Evolutionary conservation across 352 stramenopile genomes (phyloP).

Genomic region (Phytophthora tentaculata): DNA sequence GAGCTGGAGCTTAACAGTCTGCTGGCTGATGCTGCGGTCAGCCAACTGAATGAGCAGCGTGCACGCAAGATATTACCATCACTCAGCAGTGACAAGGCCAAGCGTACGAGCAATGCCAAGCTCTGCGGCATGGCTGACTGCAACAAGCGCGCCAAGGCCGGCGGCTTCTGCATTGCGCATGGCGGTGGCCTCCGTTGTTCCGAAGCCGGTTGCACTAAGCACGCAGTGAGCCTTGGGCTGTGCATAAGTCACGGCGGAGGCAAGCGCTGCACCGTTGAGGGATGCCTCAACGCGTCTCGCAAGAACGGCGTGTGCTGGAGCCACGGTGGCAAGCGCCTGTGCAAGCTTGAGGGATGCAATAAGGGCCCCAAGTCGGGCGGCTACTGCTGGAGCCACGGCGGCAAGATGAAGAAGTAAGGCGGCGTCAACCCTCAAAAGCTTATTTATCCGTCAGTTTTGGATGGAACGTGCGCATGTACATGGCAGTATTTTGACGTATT

Average conservation of each 20-base stretch:
- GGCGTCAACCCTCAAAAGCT: neutral
- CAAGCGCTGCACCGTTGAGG: slow-evolving; percentile 77
- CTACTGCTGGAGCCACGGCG: slow-evolving; percentile 86
- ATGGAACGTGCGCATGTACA: slow-evolving; percentile 32
- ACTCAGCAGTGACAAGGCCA: slow-evolving; percentile 42
- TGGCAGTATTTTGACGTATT: slow-evolving; percentile 39
- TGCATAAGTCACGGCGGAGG: slow-evolving; percentile 88
- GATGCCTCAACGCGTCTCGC: slow-evolving; percentile 78
- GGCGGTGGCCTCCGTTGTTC: slow-evolving; percentile 81
- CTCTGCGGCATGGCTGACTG: slow-evolving; percentile 78
- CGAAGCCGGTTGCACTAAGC: slow-evolving; percentile 74
- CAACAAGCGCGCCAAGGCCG: slow-evolving; percentile 82
- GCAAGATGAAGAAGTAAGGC: slow-evolving; percentile 84
- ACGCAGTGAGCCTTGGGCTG: slow-evolving; percentile 81
- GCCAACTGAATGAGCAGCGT: slow-evolving; percentile 47
- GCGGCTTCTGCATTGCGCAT: slow-evolving; percentile 83
- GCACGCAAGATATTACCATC: slow-evolving; percentile 35
- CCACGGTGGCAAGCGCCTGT: slow-evolving; percentile 82
- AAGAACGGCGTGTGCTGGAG: slow-evolving; percentile 88
- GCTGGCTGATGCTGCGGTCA: slow-evolving; percentile 51
- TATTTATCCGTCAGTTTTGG: slow-evolving; percentile 54
- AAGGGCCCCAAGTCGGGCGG: slow-evolving; percentile 83
- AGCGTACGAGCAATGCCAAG: slow-evolving; percentile 70
- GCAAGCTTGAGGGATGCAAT: slow-evolving; percentile 80
- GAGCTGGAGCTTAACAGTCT: slow-evolving; percentile 55